These are phyloP conservation scores for Orychophragmus violaceus DNA, from an alignment of 345 rosid species.

Conservation along the genomic window DNA sequence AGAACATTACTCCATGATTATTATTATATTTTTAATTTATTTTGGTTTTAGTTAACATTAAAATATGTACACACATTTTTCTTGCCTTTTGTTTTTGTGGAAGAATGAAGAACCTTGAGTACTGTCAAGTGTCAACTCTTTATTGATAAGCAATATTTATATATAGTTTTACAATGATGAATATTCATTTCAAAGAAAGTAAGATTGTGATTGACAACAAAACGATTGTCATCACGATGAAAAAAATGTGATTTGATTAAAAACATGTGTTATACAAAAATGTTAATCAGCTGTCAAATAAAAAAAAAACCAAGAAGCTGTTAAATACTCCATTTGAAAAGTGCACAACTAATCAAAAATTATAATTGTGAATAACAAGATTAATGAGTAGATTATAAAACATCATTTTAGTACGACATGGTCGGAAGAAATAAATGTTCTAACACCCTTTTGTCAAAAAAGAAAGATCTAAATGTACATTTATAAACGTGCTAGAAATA, in stretches of 20 bases:
- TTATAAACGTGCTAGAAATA: too few relatives aligned
- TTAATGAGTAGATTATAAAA: background rate
- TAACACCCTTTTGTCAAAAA: too few relatives aligned
- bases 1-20: background rate
- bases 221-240: background rate
- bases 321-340: background rate
- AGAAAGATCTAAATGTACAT: too few relatives aligned
- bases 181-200: background rate
- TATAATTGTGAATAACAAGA: background rate
- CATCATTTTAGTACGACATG: background rate
- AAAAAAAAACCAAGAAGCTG: background rate
- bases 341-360: background rate
- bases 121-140: slow-evolving; percentile 5
- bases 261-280: background rate
- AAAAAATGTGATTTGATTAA: background rate
- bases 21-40: background rate
- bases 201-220: background rate
- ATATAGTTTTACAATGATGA: background rate
- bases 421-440: background rate
- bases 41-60: background rate
- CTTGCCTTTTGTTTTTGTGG: background rate
- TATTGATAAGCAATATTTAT: background rate
- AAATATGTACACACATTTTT: background rate
- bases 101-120: background rate
- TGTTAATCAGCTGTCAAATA: background rate